Percentiles rank a stretch among this genome's conserved stretches.
These are phyloP conservation scores for Phalaenopsis hybrid DNA, from an alignment of 116 monocot genomes.

Conservation along the genomic window DNA sequence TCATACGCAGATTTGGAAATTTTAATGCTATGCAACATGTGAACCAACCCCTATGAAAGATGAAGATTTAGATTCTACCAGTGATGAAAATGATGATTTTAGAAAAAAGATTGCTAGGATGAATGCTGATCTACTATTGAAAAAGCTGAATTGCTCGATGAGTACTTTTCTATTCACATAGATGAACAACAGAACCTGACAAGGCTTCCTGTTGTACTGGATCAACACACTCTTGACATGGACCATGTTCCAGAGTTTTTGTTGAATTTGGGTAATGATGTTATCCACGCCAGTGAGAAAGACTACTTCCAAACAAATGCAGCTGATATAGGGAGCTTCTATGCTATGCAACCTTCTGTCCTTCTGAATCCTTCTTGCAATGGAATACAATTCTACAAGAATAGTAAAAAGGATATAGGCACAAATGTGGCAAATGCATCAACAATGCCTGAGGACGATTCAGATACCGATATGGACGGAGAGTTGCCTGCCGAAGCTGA, in stretches of 20 bases:
- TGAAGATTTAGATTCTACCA: slow-evolving; percentile 53
- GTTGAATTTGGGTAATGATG: slow-evolving; percentile 85
- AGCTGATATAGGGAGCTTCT: slow-evolving; percentile 74
- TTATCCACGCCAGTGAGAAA: slow-evolving; percentile 77
- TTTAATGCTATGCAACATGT: slow-evolving; percentile 97
- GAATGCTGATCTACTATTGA: slow-evolving; percentile 77
- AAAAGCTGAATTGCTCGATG: slow-evolving; percentile 81
- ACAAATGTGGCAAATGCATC: slow-evolving; percentile 12
- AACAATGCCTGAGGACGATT: slow-evolving; percentile 19
- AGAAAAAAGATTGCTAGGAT: slow-evolving; percentile 79
- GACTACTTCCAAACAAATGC: slow-evolving; percentile 73
- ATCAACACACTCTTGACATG: slow-evolving; percentile 97
- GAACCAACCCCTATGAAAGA: slow-evolving; percentile 90
- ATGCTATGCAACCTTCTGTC: slow-evolving; percentile 76
- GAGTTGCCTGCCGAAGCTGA: slow-evolving; percentile 78
- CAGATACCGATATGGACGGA: slow-evolving; percentile 48
- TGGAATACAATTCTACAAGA: slow-evolving; percentile 74
- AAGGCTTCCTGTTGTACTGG: slow-evolving; percentile 91
- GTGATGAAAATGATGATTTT: slow-evolving; percentile 46
- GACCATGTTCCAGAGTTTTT: slow-evolving; percentile 93
- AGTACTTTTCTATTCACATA: slow-evolving; percentile 77
- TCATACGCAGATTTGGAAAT: slow-evolving; percentile 59
- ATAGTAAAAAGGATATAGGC: slow-evolving; percentile 16
- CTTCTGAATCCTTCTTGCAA: slow-evolving; percentile 79
- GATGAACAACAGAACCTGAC: slow-evolving; percentile 66